These are phyloP conservation scores for Podila verticillata DNA, from an alignment of 192 early-diverging fungal genomes.

Conservation along the genomic window DNA sequence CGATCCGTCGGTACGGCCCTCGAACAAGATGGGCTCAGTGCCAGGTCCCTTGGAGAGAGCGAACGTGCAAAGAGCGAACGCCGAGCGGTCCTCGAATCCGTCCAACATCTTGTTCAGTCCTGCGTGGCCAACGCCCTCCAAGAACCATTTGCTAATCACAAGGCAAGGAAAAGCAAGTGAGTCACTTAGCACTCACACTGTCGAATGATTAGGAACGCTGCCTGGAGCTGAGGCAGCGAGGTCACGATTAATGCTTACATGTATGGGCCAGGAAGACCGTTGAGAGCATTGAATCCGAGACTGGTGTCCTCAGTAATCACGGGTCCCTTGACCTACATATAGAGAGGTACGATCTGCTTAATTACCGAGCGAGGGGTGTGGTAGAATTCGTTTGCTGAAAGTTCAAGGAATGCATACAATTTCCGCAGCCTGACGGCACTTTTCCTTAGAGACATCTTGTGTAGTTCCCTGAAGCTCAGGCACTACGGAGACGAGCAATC, in stretches of 20 bases:
- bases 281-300: constrained; percentile 94
- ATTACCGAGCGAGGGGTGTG: too few species aligned
- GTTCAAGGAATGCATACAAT: constrained; percentile 42
- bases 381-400: not conserved
- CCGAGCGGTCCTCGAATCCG: constrained; percentile 91
- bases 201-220: too few species aligned
- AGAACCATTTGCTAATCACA: constrained; percentile 91
- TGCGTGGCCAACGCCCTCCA: constrained; percentile 80
- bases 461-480: constrained; percentile 94
- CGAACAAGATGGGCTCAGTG: constrained; percentile 86
- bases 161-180: not conserved
- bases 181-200: too few species aligned
- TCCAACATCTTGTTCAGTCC: constrained; percentile 85
- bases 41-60: constrained; percentile 87
- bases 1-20: constrained; percentile 81
- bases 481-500: constrained; percentile 53
- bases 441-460: constrained; percentile 78
- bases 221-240: too few species aligned
- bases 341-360: not conserved
- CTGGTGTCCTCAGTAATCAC: constrained; percentile 95
- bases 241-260: constrained; percentile 52
- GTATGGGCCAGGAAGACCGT: constrained; percentile 93
- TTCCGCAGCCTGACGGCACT: constrained; percentile 80
- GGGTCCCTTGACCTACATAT: constrained; percentile 68
- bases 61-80: constrained; percentile 92